These are phyloP conservation scores for Sclerotinia nivalis DNA, from an alignment of 2,329 filamentous ascomycete species.

Conservation along the genomic window DNA sequence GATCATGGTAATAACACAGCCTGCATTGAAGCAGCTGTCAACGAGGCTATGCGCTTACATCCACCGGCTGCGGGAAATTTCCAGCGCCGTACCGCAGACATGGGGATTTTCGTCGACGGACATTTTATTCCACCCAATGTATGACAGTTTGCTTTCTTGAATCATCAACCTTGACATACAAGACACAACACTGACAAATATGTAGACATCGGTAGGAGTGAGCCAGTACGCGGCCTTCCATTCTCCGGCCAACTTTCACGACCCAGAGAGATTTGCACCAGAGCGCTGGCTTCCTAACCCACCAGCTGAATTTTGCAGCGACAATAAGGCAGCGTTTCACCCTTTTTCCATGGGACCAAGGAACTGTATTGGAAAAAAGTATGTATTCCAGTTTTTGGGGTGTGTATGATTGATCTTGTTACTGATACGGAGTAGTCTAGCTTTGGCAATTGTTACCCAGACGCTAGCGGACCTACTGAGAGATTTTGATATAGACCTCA, in stretches of 20 bases:
- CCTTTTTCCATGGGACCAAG: conserved; percentile 19
- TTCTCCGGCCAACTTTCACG: conserved; percentile 19
- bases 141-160: no score
- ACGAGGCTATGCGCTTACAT: conserved; percentile 16
- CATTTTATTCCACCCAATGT: conserved; percentile 24
- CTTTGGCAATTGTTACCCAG: background rate
- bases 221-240: background rate
- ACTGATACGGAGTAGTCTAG: background rate
- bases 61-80: conserved; percentile 13
- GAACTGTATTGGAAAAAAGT: conserved; percentile 8
- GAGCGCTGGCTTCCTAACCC: conserved; percentile 41
- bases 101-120: conserved; percentile 29
- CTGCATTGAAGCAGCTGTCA: no score
- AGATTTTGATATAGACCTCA: background rate
- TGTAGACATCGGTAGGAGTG: conserved; percentile 24
- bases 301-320: conserved; percentile 8
- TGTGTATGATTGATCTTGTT: background rate
- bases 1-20: no score
- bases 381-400: no score
- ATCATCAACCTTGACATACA: no score
- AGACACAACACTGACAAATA: background rate
- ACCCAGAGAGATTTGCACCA: conserved; percentile 35
- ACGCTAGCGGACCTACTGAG: background rate
- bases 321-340: conserved; percentile 20
- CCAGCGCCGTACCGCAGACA: conserved; percentile 27